Conservation (phyloP, 2,329 filamentous ascomycete species). For the Cephalotrichum gorgonifer region DNA sequence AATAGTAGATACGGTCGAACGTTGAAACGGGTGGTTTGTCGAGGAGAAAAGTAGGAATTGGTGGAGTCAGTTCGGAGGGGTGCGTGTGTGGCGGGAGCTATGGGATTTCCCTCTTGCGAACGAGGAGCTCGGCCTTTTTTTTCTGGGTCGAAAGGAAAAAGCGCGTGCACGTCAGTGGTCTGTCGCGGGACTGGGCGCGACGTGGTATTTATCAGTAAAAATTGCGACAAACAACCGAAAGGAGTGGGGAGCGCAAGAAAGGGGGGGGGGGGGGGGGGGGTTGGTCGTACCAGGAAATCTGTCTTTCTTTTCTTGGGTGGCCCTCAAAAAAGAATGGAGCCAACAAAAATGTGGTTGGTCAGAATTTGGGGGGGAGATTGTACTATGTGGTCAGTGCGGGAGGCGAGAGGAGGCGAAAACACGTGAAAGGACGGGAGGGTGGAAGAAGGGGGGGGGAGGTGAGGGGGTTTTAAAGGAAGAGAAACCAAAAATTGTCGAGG, state of each 20-base stretch:
- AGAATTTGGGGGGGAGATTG: background rate
- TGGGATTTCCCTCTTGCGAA: background rate
- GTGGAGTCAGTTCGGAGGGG: background rate
- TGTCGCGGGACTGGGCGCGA: slow-evolving; percentile 10
- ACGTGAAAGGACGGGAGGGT: slow-evolving; percentile 3
- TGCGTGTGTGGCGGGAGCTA: slow-evolving; percentile 1
- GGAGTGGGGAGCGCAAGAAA: background rate
- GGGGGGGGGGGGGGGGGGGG: background rate
- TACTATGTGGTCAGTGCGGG: background rate
- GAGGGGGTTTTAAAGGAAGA: slow-evolving; percentile 1
- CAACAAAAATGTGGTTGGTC: slow-evolving; percentile 2
- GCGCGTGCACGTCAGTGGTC: slow-evolving; percentile 11
- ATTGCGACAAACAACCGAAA: slow-evolving; percentile 2
- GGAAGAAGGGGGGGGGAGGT: background rate
- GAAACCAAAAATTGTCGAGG: background rate
- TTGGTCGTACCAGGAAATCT: background rate
- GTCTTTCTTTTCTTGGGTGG: background rate
- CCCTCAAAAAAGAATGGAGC: background rate
- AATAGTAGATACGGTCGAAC: background rate
- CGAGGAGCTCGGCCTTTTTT: slow-evolving; percentile 1
- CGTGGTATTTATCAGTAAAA: slow-evolving; percentile 11
- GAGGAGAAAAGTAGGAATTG: background rate
- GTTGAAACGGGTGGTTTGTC: background rate
- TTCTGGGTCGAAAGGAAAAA: slow-evolving; percentile 7
- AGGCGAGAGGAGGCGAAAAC: background rate